Conservation (phyloP, 352 stramenopile species). For the Plasmopara halstedii region DNA sequence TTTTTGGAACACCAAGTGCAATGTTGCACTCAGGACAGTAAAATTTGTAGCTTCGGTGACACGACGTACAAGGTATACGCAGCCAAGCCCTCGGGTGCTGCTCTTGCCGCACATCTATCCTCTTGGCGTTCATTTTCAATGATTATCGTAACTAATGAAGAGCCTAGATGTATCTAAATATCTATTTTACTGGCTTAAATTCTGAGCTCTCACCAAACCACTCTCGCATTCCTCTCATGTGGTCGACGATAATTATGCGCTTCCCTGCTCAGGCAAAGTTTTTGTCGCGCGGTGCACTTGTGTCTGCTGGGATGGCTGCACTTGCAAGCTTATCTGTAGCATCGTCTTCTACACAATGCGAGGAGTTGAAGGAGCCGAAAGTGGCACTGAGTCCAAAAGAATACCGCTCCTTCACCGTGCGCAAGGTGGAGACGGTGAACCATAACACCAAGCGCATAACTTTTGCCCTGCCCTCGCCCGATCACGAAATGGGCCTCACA, state of each 20-base stretch:
- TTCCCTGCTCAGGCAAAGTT: conserved; percentile 34
- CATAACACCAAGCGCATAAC: conserved; percentile 77
- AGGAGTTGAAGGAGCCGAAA: conserved; percentile 23
- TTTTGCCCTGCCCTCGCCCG: conserved; percentile 47
- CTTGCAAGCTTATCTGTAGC: conserved; percentile 22
- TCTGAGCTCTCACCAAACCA: too few relatives aligned
- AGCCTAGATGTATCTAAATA: too few relatives aligned
- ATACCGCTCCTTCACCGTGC: conserved; percentile 72
- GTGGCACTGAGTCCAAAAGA: conserved; percentile 51
- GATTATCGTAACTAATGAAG: too few relatives aligned
- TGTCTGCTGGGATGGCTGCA: conserved; percentile 34
- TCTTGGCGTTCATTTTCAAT: conserved; percentile 10
- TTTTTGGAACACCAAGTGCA: conserved; percentile 43
- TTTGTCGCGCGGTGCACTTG: conserved; percentile 24
- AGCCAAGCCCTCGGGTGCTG: conserved; percentile 33
- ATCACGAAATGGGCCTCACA: conserved; percentile 62
- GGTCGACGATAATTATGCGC: conserved; percentile 42
- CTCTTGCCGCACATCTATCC: neutral
- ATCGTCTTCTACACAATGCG: conserved; percentile 11
- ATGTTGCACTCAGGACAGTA: conserved; percentile 75
- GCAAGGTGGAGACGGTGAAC: conserved; percentile 56
- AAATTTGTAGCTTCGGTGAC: conserved; percentile 81
- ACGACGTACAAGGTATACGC: conserved; percentile 49
- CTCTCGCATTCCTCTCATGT: conserved; percentile 14
- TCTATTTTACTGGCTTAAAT: too few relatives aligned